Evolutionary conservation across 139 green algal genomes (phyloP).

Genomic region (Chlorella sp.): DNA sequence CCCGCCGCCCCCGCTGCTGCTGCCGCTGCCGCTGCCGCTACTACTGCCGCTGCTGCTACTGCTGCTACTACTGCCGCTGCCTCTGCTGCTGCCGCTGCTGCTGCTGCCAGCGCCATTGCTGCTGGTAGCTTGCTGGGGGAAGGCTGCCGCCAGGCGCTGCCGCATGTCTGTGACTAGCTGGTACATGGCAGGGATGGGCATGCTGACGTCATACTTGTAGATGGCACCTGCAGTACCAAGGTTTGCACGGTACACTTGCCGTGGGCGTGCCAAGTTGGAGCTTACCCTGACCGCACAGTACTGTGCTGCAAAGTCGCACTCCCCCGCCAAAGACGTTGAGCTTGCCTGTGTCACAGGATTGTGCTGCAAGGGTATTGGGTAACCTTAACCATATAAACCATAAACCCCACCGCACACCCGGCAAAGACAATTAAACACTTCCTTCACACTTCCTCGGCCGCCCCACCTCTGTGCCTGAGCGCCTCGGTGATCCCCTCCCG

Average conservation of each 20-base stretch:
- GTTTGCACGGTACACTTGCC: no score
- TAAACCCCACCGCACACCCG: no score
- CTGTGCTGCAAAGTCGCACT: not conserved
- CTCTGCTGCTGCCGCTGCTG: not conserved
- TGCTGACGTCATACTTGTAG: conserved; percentile 82
- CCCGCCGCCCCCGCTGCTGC: not conserved
- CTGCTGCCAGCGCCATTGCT: not conserved
- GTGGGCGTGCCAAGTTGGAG: no score
- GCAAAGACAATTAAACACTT: no score
- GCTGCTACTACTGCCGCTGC: not conserved
- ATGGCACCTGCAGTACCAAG: conserved; percentile 64
- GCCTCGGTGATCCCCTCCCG: conserved; percentile 90
- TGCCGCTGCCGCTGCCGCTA: not conserved
- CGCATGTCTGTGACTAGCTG: conserved; percentile 82
- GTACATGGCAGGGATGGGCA: conserved; percentile 75
- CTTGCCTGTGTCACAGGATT: no score
- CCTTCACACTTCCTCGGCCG: no score
- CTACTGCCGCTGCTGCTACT: not conserved
- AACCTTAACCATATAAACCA: no score
- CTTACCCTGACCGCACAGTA: no score
- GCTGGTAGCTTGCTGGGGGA: not conserved
- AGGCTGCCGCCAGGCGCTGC: conserved; percentile 53
- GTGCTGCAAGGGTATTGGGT: no score
- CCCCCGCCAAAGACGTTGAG: no score
- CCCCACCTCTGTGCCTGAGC: conserved; percentile 69